Base-by-base conservation (phyloP, 768 basidiomycete genomes). In the Tricholoma matsutake region DNA sequence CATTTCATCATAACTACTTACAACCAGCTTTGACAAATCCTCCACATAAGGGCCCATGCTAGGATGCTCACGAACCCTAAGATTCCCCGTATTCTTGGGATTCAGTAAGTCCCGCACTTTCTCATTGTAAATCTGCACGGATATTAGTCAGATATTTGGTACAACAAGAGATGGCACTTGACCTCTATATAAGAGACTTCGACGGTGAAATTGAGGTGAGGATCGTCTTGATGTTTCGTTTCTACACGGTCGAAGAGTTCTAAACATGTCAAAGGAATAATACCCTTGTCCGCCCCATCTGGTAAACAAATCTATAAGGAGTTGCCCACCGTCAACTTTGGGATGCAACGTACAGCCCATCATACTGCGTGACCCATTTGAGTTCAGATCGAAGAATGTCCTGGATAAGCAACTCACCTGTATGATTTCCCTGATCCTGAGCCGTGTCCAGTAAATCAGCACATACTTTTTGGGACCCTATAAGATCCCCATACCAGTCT, bases 121-220 rank as follows among this genome's bases (percentile, higher is more conserved):
- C 80, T 96, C 94, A 73, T 96, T 96, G 77, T 96, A 96, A 67
- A 96, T 96, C 89, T 94, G 55, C 29, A 55, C 28, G 49, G n/a
- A 59, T 60, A 39, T 51, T 20, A 47, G 49, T 39, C 18, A 37
- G 13, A 14, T 16, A 34, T 41, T 45, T 53, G 35, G 49, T 54
- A 37, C 13, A 32, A 45, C 47, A 29, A 49, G 8, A 43, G 56
- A 57, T 28, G 45, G 54, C 25, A 39, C 69, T 78, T 56, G 57
- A 91, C 91, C 83, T 96, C 96, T 63, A 97, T 97, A 71, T 97
- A 98, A 4, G 95, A 97, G n/a, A 97, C 96, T 76, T 98, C 96
- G 43, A 99, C 96, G 1, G 91, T 89, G 68, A 94, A 96, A 60
- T 79, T 85, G 61, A 94, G 66, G 66, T 88, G 87, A 9, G 86